Conservation (phyloP, 1,139 yeast genomes). For the Saccharomyces pastorianus region DNA sequence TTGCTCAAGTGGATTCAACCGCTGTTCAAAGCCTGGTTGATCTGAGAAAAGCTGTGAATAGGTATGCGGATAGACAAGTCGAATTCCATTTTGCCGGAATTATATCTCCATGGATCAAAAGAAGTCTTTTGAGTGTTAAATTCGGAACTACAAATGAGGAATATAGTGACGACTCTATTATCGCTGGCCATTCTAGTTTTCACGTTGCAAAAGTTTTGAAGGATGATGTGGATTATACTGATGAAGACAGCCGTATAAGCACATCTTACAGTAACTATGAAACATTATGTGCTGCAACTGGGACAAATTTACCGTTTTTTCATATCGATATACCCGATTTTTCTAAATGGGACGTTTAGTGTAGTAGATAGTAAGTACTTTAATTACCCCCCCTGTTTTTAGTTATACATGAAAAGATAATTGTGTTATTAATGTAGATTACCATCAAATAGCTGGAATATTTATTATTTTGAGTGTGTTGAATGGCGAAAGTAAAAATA, state of each 20-base stretch:
- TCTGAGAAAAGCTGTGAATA: conserved; percentile 60
- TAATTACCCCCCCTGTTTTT: no score
- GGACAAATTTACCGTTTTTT: conserved; percentile 76
- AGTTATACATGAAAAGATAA: no score
- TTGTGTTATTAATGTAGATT: no score
- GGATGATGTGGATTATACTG: conserved; percentile 7
- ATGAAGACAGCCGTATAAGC: neutral
- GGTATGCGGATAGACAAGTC: conserved; percentile 73
- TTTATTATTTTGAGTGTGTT: no score
- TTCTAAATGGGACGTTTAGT: conserved; percentile 29
- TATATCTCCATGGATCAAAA: conserved; percentile 76
- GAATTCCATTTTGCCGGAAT: conserved; percentile 91
- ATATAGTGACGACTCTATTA: conserved; percentile 26
- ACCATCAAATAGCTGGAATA: no score
- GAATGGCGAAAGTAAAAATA: neutral
- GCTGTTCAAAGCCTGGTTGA: conserved; percentile 74
- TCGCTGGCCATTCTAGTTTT: conserved; percentile 27
- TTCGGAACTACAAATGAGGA: conserved; percentile 56
- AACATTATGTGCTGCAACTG: conserved; percentile 43
- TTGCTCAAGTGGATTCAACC: conserved; percentile 69
- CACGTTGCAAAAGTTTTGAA: conserved; percentile 28
- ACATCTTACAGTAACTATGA: conserved; percentile 24
- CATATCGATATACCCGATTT: conserved; percentile 82
- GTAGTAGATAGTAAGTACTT: no score
- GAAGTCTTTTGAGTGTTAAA: conserved; percentile 67